Evolutionary conservation across 2,329 filamentous ascomycete species (phyloP).

Genomic region (Graphium sp.): DNA sequence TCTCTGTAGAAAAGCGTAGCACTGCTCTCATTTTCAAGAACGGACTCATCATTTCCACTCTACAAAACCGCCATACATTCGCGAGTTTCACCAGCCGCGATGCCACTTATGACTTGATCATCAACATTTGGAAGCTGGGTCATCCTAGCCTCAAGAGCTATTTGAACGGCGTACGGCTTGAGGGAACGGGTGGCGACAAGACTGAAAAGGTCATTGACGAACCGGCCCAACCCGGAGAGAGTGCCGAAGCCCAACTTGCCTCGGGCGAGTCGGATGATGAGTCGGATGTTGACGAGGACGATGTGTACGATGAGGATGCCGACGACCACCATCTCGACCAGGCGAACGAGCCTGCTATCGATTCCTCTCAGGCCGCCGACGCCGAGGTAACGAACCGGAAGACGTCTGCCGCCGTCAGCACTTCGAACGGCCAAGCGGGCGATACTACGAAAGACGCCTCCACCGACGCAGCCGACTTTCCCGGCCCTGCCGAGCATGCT

Average conservation of each 20-base stretch:
- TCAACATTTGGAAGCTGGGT: conserved; percentile 96
- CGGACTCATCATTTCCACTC: conserved; percentile 86
- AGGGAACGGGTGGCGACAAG: conserved; percentile 73
- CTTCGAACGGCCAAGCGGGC: conserved; percentile 21
- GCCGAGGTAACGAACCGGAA: conserved; percentile 40
- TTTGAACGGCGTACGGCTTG: conserved; percentile 71
- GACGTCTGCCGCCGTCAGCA: conserved; percentile 37
- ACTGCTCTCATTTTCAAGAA: conserved; percentile 95
- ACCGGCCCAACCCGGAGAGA: conserved; percentile 15
- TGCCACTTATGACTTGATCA: conserved; percentile 89
- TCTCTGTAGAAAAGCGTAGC: conserved; percentile 91
- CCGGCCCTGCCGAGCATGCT: conserved; percentile 65
- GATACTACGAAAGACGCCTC: conserved; percentile 34
- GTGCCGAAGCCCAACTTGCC: conserved; percentile 29
- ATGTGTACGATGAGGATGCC: conserved; percentile 64
- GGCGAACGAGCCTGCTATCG: too few relatives aligned
- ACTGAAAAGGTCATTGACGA: conserved; percentile 62
- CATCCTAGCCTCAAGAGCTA: conserved; percentile 86
- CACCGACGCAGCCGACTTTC: conserved; percentile 47
- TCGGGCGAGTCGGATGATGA: conserved; percentile 47
- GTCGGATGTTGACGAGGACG: conserved; percentile 46
- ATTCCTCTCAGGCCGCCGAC: conserved; percentile 20
- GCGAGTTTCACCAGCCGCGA: conserved; percentile 89
- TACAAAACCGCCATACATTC: conserved; percentile 91
- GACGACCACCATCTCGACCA: too few relatives aligned